These are phyloP conservation scores for Yarrowia bubula DNA, from an alignment of 805 yeast genomes.

Conservation along the genomic window DNA sequence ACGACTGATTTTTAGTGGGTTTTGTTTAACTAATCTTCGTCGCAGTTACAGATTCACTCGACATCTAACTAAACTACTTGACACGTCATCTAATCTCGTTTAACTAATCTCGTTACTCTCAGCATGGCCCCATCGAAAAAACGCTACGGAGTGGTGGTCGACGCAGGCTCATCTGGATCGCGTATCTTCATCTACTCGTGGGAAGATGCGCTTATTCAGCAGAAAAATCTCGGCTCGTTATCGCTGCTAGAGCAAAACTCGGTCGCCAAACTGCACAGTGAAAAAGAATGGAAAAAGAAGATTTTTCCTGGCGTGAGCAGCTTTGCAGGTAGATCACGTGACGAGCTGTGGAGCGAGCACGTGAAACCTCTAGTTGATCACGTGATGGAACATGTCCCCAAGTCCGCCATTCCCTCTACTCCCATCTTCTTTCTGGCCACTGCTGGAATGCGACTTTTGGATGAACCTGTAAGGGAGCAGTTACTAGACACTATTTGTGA, in stretches of 20 bases:
- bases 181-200: constrained; percentile 72
- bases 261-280: constrained; percentile 30
- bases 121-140: background rate
- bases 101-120: background rate
- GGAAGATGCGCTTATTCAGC: constrained; percentile 27
- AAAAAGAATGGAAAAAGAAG: constrained; percentile 61
- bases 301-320: constrained; percentile 83
- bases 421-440: constrained; percentile 93
- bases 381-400: constrained; percentile 72
- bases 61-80: too few relatives aligned
- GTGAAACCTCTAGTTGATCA: constrained; percentile 60
- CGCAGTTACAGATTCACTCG: too few relatives aligned
- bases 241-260: constrained; percentile 30
- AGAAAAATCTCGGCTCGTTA: background rate
- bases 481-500: constrained; percentile 63
- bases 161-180: constrained; percentile 92
- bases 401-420: constrained; percentile 56
- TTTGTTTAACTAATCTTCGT: too few relatives aligned
- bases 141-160: constrained; percentile 59
- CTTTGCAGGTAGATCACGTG: constrained; percentile 58
- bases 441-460: constrained; percentile 90
- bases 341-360: constrained; percentile 46
- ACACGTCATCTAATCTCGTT: too few relatives aligned
- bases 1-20: too few relatives aligned
- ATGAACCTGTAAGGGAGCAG: constrained; percentile 49